Base-by-base conservation (phyloP, 208 protist genomes). In the Angomonas deanei region DNA sequence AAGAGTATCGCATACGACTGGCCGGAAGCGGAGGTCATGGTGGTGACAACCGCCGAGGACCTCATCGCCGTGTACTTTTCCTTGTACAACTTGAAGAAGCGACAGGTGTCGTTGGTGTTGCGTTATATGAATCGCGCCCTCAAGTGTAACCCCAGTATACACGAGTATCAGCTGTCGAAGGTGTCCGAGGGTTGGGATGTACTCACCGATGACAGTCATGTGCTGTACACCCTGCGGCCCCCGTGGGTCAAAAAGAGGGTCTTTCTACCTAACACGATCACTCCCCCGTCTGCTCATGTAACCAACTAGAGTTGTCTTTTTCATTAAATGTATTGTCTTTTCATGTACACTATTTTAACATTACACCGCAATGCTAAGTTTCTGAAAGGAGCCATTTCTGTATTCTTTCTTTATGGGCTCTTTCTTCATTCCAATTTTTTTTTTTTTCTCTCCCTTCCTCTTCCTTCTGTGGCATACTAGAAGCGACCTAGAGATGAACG, bases 41-140 rank as follows among this genome's bases (percentile, higher is more conserved):
- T 95, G 19, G 74, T 97, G 8, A 86, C 88, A 28, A 95, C 88
- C 28, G 84, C 84, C 0, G 91, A 97, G 57, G 91, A 97, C 50
- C 80, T 95, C 33, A 76, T 97, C 47, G 88, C 91, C 13, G 74
- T 97, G 6, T 97, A 91, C 65, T 91, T 93, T 31, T 74, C 72
- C 1, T 27, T 86, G 0, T 50, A 76, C 21, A 60, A 59, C 21
- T 54, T 92, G 8, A 74, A 77, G 23, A 76, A 74, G 42, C 54
- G 72, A 30, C 63, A 77, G 34, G 69, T 74, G 21, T 56, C 54
- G 28, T 78, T 69, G 39, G 67, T 94, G 30, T 58, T 91, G 56
- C 60, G 68, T 38, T 97, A 95, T 72, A 97, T 97, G 91, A 94
- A 92, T 53, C 52, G 53, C 5, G 61, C 57, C 23, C 69, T 86